These are phyloP conservation scores for Beauveria sp. DNA, from an alignment of 2,329 filamentous ascomycete species.

Conservation along the genomic window DNA sequence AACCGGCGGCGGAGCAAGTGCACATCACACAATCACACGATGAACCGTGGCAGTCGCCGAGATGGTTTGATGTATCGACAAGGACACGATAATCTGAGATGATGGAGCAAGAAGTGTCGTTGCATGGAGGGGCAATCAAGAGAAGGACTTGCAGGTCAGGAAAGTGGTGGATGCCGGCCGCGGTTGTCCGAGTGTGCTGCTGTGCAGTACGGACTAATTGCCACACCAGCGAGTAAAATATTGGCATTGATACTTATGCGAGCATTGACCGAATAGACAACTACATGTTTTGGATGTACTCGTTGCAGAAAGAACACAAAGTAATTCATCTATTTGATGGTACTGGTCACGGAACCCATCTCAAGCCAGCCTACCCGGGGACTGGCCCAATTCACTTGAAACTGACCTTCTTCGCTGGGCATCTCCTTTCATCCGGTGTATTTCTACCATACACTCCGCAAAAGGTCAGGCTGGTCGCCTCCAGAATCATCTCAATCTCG, in stretches of 20 bases:
- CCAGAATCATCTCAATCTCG: conserved; percentile 2
- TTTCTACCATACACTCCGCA: conserved; percentile 1
- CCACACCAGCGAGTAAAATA: neutral
- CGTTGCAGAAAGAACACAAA: neutral
- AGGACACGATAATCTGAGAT: neutral
- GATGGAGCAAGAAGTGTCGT: neutral
- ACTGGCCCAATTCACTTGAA: neutral
- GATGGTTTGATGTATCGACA: neutral
- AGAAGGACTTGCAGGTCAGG: neutral
- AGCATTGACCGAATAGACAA: neutral
- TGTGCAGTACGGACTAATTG: neutral
- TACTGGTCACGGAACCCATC: neutral
- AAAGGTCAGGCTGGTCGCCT: neutral
- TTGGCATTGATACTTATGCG: neutral
- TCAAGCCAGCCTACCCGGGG: neutral
- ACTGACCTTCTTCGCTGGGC: neutral
- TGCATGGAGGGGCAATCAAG: neutral
- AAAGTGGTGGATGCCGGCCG: neutral
- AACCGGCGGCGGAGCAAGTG: neutral
- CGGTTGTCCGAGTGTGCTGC: neutral
- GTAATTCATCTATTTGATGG: neutral
- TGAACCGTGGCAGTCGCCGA: neutral
- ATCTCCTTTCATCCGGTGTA: neutral
- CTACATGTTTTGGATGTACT: neutral
- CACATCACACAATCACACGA: neutral